Evolutionary conservation across 2,329 filamentous ascomycete genomes (phyloP).

Genomic region (Xylariaceae sp.): DNA sequence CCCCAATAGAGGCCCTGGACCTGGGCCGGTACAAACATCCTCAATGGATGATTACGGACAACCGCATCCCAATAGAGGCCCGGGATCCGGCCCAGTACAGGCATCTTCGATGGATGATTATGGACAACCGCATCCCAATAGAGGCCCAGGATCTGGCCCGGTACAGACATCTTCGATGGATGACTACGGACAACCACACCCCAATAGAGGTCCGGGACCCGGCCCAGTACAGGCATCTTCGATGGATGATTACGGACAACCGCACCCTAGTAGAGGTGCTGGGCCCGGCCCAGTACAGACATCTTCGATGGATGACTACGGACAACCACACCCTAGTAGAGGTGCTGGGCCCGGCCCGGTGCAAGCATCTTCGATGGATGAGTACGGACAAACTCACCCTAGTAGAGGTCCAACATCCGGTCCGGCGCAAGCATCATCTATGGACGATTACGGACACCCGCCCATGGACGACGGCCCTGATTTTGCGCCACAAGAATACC

Average conservation of each 20-base stretch:
- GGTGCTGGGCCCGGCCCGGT: no score
- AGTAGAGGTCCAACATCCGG: slow-evolving; percentile 32
- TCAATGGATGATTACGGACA: slow-evolving; percentile 33
- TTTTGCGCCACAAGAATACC: slow-evolving; percentile 35
- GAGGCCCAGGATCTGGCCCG: slow-evolving; percentile 33
- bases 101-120: slow-evolving; percentile 33
- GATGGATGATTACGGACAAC: neutral
- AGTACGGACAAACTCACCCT: no score
- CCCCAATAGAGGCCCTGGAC: slow-evolving; percentile 31
- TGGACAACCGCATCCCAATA: slow-evolving; percentile 28
- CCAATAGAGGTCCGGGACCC: no score
- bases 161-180: slow-evolving; percentile 34
- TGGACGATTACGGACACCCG: slow-evolving; percentile 35
- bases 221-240: no score
- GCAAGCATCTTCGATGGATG: no score
- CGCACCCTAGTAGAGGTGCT: slow-evolving; percentile 10
- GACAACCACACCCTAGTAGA: slow-evolving; percentile 14
- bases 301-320: no score
- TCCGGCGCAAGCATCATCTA: slow-evolving; percentile 32
- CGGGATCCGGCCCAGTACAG: slow-evolving; percentile 33
- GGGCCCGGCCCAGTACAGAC: no score
- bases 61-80: slow-evolving; percentile 29
- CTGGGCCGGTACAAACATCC: slow-evolving; percentile 32
- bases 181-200: slow-evolving; percentile 17
- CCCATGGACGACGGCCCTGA: slow-evolving; percentile 34